These are phyloP conservation scores for Verticillium nubilum DNA, from an alignment of 2,329 filamentous ascomycete species.

Conservation along the genomic window DNA sequence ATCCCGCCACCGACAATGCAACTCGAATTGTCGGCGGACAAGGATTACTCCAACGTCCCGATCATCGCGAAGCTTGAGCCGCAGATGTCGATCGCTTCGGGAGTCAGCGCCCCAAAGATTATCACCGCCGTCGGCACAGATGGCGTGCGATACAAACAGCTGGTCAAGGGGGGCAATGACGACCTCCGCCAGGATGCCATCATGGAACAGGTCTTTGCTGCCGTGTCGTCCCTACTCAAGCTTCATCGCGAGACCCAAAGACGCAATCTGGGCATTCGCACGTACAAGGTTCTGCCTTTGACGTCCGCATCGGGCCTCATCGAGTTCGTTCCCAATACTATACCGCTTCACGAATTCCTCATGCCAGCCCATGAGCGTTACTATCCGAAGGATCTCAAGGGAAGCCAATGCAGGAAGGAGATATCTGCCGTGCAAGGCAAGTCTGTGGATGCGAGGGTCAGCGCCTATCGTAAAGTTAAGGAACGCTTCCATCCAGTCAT, in stretches of 20 bases:
- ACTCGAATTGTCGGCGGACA: constrained; percentile 66
- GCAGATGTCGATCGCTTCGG: constrained; percentile 78
- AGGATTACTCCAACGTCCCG: constrained; percentile 73
- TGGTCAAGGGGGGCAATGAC: constrained; percentile 94
- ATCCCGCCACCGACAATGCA: constrained; percentile 89
- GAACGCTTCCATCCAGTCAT: constrained; percentile 88
- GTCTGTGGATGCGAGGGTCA: constrained; percentile 64
- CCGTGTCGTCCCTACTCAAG: constrained; percentile 84
- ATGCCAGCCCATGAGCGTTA: constrained; percentile 87
- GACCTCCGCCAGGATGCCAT: constrained; percentile 94
- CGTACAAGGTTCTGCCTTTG: constrained; percentile 93
- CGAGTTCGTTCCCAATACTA: constrained; percentile 92
- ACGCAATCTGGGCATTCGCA: constrained; percentile 82
- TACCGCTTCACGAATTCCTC: constrained; percentile 86
- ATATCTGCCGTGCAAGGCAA: constrained; percentile 70
- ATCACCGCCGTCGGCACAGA: constrained; percentile 76
- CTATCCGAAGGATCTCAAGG: constrained; percentile 77
- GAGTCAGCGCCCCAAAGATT: constrained; percentile 90
- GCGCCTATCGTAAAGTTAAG: constrained; percentile 71
- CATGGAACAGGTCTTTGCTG: constrained; percentile 99
- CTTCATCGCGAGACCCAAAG: constrained; percentile 83
- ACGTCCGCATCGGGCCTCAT: constrained; percentile 84
- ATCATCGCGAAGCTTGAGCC: constrained; percentile 67
- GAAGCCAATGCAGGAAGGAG: constrained; percentile 68
- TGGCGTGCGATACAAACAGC: constrained; percentile 76